These are phyloP conservation scores for Sindora glabra DNA, from an alignment of 306 rosid species.

Conservation along the genomic window DNA sequence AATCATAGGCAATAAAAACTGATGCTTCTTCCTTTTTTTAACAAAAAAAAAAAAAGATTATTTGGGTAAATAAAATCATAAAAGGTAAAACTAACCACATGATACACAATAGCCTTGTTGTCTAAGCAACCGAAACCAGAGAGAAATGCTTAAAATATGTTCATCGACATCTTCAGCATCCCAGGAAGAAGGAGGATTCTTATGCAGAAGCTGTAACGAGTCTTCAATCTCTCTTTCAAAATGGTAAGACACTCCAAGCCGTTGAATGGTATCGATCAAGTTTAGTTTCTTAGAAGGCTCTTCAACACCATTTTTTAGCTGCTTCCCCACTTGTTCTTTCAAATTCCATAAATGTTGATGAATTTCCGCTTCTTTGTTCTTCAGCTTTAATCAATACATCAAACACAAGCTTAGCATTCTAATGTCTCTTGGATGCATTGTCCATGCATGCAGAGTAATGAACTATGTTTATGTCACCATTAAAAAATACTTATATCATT, in stretches of 20 bases:
- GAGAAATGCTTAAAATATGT: conserved; percentile 14
- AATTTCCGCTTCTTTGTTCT: not conserved
- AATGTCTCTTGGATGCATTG: too few relatives aligned
- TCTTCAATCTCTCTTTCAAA: too few relatives aligned
- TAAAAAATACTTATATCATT: too few relatives aligned
- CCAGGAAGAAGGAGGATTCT: too few relatives aligned
- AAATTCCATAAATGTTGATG: not conserved
- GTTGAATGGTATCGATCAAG: conserved; percentile 24
- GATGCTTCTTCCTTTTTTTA: too few relatives aligned
- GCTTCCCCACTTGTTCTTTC: conserved; percentile 14
- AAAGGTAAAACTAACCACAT: not conserved
- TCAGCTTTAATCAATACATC: not conserved
- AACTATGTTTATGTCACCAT: too few relatives aligned
- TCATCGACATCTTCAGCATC: not conserved
- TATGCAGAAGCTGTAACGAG: too few relatives aligned
- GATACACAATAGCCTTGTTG: not conserved
- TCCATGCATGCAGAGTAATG: too few relatives aligned
- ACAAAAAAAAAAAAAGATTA: too few relatives aligned
- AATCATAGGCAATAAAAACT: not conserved
- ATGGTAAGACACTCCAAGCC: conserved; percentile 25
- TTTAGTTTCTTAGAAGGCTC: not conserved
- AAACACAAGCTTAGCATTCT: too few relatives aligned
- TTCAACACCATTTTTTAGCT: not conserved
- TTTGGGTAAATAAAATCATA: not conserved
- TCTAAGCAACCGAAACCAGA: conserved; percentile 18